Evolutionary conservation across 441 rosid species (phyloP).

Genomic region (Pelargonium cotyledonis): DNA sequence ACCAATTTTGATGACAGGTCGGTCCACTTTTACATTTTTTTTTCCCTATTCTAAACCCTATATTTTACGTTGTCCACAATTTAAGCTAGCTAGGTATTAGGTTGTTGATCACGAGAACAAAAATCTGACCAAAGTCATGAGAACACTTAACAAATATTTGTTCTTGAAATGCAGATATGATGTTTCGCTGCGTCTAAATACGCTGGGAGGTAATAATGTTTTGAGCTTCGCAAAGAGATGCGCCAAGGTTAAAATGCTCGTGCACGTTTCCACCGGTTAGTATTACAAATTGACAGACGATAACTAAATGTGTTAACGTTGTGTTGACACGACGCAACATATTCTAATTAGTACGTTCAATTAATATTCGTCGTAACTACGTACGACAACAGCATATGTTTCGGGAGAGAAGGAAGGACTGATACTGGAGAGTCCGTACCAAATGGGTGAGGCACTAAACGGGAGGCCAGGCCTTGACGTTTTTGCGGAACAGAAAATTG

Average conservation of each 20-base stretch:
- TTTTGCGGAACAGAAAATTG: conserved; percentile 15
- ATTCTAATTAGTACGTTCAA: too few species aligned
- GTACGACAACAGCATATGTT: conserved; percentile 25
- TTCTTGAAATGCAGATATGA: conserved; percentile 25
- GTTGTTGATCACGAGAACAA: too few species aligned
- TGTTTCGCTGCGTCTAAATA: conserved; percentile 32
- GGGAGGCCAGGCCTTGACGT: conserved; percentile 25
- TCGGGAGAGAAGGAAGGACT: conserved; percentile 30
- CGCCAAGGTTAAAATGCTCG: conserved; percentile 21
- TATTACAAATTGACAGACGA: too few species aligned
- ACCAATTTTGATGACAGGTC: conserved; percentile 33
- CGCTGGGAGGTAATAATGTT: conserved; percentile 36
- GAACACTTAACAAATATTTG: too few species aligned
- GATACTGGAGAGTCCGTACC: conserved; percentile 25
- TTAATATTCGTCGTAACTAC: too few species aligned
- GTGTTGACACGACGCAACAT: too few species aligned
- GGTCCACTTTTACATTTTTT: conserved; percentile 15
- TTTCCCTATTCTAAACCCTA: too few species aligned
- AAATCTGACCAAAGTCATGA: too few species aligned
- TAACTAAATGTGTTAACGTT: too few species aligned
- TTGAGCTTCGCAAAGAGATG: conserved; percentile 42
- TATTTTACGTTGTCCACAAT: too few species aligned
- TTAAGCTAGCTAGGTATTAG: too few species aligned
- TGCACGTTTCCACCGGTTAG: conserved; percentile 51
- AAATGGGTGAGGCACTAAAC: conserved; percentile 23